These are phyloP conservation scores for Fusarium camptoceras DNA, from an alignment of 2,329 filamentous ascomycete species.

Conservation along the genomic window DNA sequence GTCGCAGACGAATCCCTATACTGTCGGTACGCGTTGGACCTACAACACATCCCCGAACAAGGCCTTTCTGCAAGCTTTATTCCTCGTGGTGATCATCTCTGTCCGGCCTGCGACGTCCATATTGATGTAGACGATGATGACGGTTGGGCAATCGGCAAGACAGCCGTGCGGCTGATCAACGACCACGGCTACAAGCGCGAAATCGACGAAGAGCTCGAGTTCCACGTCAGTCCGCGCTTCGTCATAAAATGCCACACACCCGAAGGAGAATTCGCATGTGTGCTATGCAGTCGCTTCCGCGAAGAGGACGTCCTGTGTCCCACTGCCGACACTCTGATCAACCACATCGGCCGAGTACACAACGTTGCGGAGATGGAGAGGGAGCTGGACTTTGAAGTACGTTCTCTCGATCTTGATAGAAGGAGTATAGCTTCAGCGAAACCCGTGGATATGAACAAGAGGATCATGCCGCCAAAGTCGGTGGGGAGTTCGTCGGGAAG, in stretches of 20 bases:
- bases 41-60: constrained; percentile 29
- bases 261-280: constrained; percentile 42
- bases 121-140: constrained; percentile 38
- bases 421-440: background rate
- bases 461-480: constrained; percentile 17
- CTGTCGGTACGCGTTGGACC: constrained; percentile 42
- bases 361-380: constrained; percentile 36
- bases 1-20: constrained; percentile 30
- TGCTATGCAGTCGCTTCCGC: constrained; percentile 39
- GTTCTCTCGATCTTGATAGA: constrained; percentile 30
- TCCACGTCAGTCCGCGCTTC: constrained; percentile 40
- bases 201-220: constrained; percentile 42
- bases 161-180: constrained; percentile 11
- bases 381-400: constrained; percentile 36
- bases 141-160: constrained; percentile 41
- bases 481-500: background rate
- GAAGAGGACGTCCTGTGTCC: constrained; percentile 37
- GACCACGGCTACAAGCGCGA: constrained; percentile 33
- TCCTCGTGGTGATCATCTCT: constrained; percentile 28
- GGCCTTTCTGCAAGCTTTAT: constrained; percentile 35
- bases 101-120: constrained; percentile 36
- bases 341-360: constrained; percentile 39
- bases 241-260: constrained; percentile 42
- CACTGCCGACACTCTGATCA: constrained; percentile 32
- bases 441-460: constrained; percentile 11